Evolutionary conservation across 768 basidiomycete species (phyloP), one percentile per base, ranked within the genome.

Genomic region (Rhodotorula sphaerocarpa): DNA sequence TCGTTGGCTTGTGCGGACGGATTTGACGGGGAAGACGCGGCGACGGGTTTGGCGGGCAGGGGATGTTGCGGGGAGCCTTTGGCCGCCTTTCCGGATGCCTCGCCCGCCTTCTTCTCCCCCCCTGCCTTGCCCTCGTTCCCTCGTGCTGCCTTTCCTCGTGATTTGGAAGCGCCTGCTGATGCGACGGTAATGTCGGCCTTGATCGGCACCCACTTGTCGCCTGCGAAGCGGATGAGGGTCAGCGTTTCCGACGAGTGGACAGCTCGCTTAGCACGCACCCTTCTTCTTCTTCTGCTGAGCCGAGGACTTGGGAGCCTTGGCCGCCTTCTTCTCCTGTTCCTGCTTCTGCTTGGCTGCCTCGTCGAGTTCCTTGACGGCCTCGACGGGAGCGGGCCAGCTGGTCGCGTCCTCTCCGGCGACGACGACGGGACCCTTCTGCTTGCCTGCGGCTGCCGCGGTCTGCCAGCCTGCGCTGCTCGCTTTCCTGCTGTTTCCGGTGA

Each of bases 111-210:
- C 25, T 45, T 50, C 41, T 52, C 53, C 9, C 27, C 43, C 50
- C 23, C n/a, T 14, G 50, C 50, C 28, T 34, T 39, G n/a, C 34
- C 45, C 34, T 57, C 15, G 36, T 9, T 9, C 36, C 10, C 36
- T 9, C 36, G 36, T 16, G 36, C 36, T 10, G 9, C 16, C 36
- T 39, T 39, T 9, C 36, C 36, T 9, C 36, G 36, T 14, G 42
- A 7, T 31, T 48, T 33, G 16, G n/a, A n/a, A n/a, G 42, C 43
- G 28, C 25, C 43, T 6, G 42, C 33, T 41, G 64, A n/a, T 34
- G 65, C 23, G 41, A 67, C 50, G 12, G 62, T 68, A 36, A 68
- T 68, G 39, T 68, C 67, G 39, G 59, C 56, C 56, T 68, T 61
- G 55, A 68, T 54, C 28, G 62, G 67, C 36, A 59, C 47, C 67